Base-by-base conservation (phyloP, 192 early-diverging fungal genomes). In the Linnemannia schmuckeri region DNA sequence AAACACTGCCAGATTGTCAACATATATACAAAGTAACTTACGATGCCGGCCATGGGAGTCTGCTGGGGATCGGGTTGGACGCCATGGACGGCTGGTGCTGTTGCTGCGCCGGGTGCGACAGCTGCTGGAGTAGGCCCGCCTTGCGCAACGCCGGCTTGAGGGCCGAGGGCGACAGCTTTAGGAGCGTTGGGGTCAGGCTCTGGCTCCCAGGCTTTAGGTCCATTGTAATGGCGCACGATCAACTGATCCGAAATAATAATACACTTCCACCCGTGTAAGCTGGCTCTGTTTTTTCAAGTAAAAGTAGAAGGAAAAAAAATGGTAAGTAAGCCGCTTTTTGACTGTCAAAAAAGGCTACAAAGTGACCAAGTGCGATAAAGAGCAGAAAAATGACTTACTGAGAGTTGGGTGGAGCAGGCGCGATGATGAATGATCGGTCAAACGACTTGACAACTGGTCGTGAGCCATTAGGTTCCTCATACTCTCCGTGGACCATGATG, bases 401-500 rank as follows among this genome's bases (percentile, higher is more conserved):
- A 63, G 91, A 89, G 8, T 70, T 74, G 18, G 76, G 77, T n/a
- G 76, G 70, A 15, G 91, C 79, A 37, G 91, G 90, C 17, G 89
- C 90, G 44, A 92, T 78, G 24, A 90, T 80, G 27, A 92, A 92
- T 5, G 87, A 72, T 61, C 91, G 80, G 42, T 92, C 90, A 68
- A 92, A 92, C 3, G 89, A 89, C 70, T 82, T 83, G 22, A 44
- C 46, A 24, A 78, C 12, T 72, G 61, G 35, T 1, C 40, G 22
- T 22, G 69, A 44, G 41, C 66, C 38, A 24, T 68, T 70, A 1
- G 72, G 40, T 49, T 87, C 78, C 35, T 87, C 76, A 52, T 74
- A 78, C 33, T 87, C 85, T 12, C 85, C 85, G 57, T 87, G 85
- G 4, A 87, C 44, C 70, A 74, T 78, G 30, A 87, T 81, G 35